Evolutionary conservation across 1,284 basidiomycete genomes (phyloP).

Genomic region (Papiliotrema fonsecae): DNA sequence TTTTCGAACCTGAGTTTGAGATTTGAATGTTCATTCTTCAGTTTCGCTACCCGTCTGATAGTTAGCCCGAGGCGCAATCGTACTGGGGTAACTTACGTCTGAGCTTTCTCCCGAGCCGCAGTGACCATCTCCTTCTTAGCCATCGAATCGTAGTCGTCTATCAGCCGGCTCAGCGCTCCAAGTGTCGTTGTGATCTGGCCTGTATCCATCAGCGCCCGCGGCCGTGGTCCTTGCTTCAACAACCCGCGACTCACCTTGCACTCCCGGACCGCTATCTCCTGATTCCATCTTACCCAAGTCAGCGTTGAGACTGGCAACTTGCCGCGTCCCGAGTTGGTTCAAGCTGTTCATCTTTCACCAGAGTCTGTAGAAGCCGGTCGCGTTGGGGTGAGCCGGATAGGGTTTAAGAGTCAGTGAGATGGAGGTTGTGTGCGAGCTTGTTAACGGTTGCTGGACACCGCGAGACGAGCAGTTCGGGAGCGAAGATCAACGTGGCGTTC

Average conservation of each 20-base stretch:
- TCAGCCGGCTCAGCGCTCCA: slow-evolving; percentile 82
- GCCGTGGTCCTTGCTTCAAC: not conserved
- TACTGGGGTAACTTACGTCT: slow-evolving; percentile 58
- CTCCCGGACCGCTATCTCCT: slow-evolving; percentile 71
- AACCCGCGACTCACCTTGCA: slow-evolving; percentile 63
- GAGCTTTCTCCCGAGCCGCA: slow-evolving; percentile 88
- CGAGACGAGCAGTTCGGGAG: too few relatives aligned
- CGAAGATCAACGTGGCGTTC: too few relatives aligned
- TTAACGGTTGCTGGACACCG: too few relatives aligned
- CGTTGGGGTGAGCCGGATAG: too few relatives aligned
- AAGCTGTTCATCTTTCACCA: slow-evolving; percentile 72
- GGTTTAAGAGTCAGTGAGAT: not conserved
- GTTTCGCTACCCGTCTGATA: slow-evolving; percentile 47
- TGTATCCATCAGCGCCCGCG: slow-evolving; percentile 37
- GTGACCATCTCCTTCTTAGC: slow-evolving; percentile 89
- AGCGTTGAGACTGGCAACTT: slow-evolving; percentile 78
- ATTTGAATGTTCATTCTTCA: slow-evolving; percentile 49
- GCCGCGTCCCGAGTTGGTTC: slow-evolving; percentile 85
- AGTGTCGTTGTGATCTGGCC: slow-evolving; percentile 93
- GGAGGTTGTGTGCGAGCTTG: too few relatives aligned
- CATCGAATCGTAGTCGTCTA: slow-evolving; percentile 95
- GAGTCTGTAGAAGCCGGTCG: not conserved
- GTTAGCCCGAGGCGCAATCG: not conserved
- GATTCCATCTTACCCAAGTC: slow-evolving; percentile 75
- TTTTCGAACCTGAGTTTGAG: slow-evolving; percentile 49